Evolutionary conservation across 2,329 filamentous ascomycete genomes (phyloP), one percentile per base, ranked within the genome.

Genomic region (Scortechinia acanthostroma): DNA sequence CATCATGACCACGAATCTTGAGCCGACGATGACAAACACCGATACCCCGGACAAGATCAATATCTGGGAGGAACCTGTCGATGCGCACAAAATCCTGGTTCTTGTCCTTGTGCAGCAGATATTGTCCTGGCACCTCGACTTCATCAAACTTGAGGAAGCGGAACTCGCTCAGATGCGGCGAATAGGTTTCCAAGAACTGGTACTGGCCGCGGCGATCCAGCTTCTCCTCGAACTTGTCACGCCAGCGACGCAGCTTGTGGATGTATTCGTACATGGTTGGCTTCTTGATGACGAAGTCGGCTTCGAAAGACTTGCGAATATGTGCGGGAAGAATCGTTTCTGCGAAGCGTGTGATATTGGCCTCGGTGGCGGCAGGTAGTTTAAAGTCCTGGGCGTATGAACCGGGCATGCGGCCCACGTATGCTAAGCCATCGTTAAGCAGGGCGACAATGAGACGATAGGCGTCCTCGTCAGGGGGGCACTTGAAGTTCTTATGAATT

Each of bases 191-290:
- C 6, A 99, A 73, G 43, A 86, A 84, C 44, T 85, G 78, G 35
- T 76, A 80, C 21, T 82, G 77, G 30, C 82, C 73, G 43, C 93
- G 80, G 17, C 91, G 85, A 60, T 99, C 93, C 43, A 98, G 80
- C 63, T 95, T 95, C 69, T 97, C 91, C 61, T 97, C 93, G 54
- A 98, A 96, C 61, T 95, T 93, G 66, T 96, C 93, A 45, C 94
- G 82, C 93, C 93, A 99, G 53, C 83, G 86, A 42, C 93, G 86
- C 44, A 98, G 73, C 63, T 96, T 97, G 63, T 95, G 89, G 50
- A 98, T 97, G 69, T 99, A 99, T 61, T 96, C 91, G 59, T 87
- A 86, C 90, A 98, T 96, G 1, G 91, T 97, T 2, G 93, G 94
- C 64, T 95, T 96, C 59, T 91, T 87, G 46, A 80, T 73, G 14